Base-by-base conservation (phyloP, 805 yeast genomes). In the Candida golubevii region DNA sequence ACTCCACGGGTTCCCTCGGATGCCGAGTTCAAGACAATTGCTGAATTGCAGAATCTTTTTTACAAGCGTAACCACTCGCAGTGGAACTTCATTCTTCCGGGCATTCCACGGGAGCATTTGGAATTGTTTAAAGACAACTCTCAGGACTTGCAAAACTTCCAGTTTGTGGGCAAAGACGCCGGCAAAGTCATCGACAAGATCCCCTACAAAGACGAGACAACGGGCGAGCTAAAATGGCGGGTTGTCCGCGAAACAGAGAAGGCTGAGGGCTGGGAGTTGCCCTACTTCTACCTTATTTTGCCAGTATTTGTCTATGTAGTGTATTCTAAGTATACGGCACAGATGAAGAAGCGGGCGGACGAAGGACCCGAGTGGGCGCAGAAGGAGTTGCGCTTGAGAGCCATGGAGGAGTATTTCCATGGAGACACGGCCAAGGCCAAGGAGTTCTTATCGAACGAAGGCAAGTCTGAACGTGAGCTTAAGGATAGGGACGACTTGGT, bases 221-320 rank as follows among this genome's bases (percentile, higher is more conserved):
- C 87, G 13, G 95, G 95, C 32, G 84, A 81, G 57, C 77, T 86
- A 56, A 80, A 81, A 57, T 87, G 93, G 95, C 77, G 80, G 56
- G 68, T 86, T 45, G 80, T 88, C 37, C 75, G 93, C 50, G 88
- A 80, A 60, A 78, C 82, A 42, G 80, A 77, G 56, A 81, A 80
- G 59, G 74, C 74, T 32, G 95, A 87, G 68, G 95, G 95, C 39
- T 87, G 95, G 95, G 95, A 88, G 61, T 71, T 72, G 51, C 72
- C 85, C 44, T 80, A 82, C 56, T 86, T 82, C 67, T 83, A 77
- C 63, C 69, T 82, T 44, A 84, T 83, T 53, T 76, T 87, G 47
- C 96, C 96, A 14, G 80, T 82, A 26, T 71, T 84, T 59, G 68
- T 79, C 39, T 69, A 80, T 51, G 66, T 85, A 37, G 70, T 80